phyloP scores from a whole-genome alignment of 306 rosid genomes.

The Quercus suber region DNA sequence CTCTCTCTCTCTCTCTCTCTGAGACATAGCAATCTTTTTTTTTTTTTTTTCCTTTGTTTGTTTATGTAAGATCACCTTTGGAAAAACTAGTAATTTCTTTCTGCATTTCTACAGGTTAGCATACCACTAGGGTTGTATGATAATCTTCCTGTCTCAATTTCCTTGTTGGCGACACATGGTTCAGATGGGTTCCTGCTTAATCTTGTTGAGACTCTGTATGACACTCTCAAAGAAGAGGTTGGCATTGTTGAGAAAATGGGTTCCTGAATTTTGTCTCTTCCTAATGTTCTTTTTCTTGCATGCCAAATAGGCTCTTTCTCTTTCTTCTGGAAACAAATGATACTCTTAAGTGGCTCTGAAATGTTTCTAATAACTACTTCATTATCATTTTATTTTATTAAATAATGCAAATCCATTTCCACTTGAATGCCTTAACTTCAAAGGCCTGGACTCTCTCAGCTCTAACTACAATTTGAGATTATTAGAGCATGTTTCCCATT shows the following conservation, averaged over 20 bases:
- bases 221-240: constrained; percentile 39
- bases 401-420: neutral
- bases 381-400: neutral
- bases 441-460: neutral
- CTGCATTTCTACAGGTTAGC: constrained; percentile 54
- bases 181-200: constrained; percentile 76
- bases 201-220: constrained; percentile 60
- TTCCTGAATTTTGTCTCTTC: constrained; percentile 1
- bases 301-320: neutral
- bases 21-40: neutral
- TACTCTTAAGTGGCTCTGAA: neutral
- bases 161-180: constrained; percentile 73
- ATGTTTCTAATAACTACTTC: neutral
- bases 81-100: neutral
- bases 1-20: neutral
- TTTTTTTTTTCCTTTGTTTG: neutral
- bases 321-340: neutral
- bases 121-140: constrained; percentile 70
- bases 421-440: neutral
- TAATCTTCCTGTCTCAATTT: constrained; percentile 69
- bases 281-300: neutral
- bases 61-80: neutral
- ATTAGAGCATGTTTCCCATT: neutral
- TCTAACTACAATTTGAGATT: neutral
- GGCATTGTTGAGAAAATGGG: constrained; percentile 3